A percentile compares a stretch with the other conserved stretches of the same genome.
Evolutionary conservation across 768 basidiomycete species (phyloP).

Genomic region (Trametes sanguinea): DNA sequence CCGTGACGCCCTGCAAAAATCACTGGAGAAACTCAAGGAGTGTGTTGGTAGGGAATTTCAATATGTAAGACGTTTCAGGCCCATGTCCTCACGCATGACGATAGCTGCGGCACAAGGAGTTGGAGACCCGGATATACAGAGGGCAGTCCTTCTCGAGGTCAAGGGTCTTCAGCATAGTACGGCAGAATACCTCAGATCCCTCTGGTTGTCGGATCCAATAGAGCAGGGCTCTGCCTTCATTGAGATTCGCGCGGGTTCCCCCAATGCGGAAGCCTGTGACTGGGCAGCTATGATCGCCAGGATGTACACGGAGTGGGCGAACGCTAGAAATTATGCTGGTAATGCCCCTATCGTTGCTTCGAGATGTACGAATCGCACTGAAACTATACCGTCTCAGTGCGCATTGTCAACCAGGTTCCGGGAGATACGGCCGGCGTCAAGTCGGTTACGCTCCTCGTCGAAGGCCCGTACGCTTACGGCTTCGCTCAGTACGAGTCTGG

Average conservation of each 20-base stretch:
- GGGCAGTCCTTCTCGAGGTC: conserved; percentile 17
- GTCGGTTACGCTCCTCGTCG: conserved; percentile 18
- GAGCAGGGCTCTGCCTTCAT: conserved; percentile 26
- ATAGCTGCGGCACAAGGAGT: conserved; percentile 15
- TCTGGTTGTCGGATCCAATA: conserved; percentile 18
- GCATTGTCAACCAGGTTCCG: conserved; percentile 14
- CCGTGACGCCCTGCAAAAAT: background rate
- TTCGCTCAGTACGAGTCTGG: conserved; percentile 26
- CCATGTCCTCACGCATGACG: background rate
- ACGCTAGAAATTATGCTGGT: conserved; percentile 21
- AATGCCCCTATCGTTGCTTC: background rate
- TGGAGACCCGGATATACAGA: conserved; percentile 11
- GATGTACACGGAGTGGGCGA: conserved; percentile 28
- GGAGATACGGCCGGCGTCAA: conserved; percentile 17
- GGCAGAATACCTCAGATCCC: conserved; percentile 11
- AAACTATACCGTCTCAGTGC: conserved; percentile 6
- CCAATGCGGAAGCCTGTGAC: conserved; percentile 21
- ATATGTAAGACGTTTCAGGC: background rate
- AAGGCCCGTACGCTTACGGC: conserved; percentile 23
- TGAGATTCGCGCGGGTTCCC: conserved; percentile 22
- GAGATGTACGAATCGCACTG: background rate
- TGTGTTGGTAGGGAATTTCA: conserved; percentile 1
- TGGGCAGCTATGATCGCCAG: conserved; percentile 21
- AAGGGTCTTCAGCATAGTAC: conserved; percentile 10
- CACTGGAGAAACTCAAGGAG: conserved; percentile 12